Evolutionary conservation across 352 stramenopile genomes (phyloP).

Genomic region (Saprolegnia diclina): DNA sequence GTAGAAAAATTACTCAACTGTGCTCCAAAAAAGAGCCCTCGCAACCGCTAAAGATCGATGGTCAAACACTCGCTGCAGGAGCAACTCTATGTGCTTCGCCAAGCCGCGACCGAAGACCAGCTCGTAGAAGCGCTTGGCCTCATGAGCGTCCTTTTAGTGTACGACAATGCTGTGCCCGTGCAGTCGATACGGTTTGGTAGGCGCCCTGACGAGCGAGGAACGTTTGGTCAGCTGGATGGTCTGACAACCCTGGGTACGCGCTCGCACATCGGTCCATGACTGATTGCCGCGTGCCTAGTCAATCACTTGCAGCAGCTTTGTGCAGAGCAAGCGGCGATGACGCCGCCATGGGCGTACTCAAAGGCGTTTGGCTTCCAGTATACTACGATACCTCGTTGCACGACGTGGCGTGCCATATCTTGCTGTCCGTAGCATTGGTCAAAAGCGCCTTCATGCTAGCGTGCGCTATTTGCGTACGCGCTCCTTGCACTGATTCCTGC

Average conservation of each 20-base stretch:
- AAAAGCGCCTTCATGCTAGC: slow-evolving; percentile 1
- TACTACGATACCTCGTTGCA: background rate
- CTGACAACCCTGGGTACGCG: slow-evolving; percentile 42
- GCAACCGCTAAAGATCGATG: background rate
- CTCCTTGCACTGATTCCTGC: background rate
- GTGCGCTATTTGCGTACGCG: background rate
- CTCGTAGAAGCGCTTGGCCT: slow-evolving; percentile 3
- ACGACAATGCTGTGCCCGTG: background rate
- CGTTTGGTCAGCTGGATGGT: slow-evolving; percentile 52
- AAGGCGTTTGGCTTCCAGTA: slow-evolving; percentile 31
- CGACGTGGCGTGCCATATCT: background rate
- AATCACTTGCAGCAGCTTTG: slow-evolving; percentile 48
- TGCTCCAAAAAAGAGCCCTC: too few relatives aligned
- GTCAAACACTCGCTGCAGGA: slow-evolving; percentile 11
- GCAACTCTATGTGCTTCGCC: slow-evolving; percentile 7
- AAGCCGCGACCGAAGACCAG: slow-evolving; percentile 12
- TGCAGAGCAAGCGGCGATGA: slow-evolving; percentile 50
- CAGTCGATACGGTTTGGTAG: background rate
- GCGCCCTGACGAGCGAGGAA: slow-evolving; percentile 34
- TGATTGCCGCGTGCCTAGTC: slow-evolving; percentile 30
- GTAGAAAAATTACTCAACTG: too few relatives aligned
- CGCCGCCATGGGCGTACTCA: slow-evolving; percentile 38
- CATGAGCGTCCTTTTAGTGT: slow-evolving; percentile 12
- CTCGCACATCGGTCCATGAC: background rate
- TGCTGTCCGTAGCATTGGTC: background rate